phyloP scores from a whole-genome alignment of 306 rosid species.

The Ziziphus jujuba region DNA sequence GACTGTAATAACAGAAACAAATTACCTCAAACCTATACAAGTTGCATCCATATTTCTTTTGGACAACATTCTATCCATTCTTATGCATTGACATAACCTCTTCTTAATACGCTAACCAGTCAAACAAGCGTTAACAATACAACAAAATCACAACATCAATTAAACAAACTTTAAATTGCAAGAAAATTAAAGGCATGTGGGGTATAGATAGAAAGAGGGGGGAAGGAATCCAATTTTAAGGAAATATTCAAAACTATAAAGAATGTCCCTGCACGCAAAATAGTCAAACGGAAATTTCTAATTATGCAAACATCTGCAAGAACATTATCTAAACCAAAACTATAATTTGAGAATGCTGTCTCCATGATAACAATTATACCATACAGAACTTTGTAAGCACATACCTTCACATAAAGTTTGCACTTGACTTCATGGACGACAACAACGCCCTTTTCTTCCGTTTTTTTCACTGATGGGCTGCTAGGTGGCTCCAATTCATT shows the following conservation, averaged over 20 bases:
- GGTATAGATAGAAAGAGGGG: too few species aligned
- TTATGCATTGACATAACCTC: too few species aligned
- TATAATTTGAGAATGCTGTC: conserved; percentile 6
- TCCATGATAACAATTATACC: background rate
- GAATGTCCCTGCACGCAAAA: background rate
- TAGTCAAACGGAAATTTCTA: background rate
- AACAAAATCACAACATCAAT: too few species aligned
- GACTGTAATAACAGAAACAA: too few species aligned
- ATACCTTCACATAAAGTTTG: conserved; percentile 94
- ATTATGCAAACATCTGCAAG: background rate
- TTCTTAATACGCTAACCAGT: too few species aligned
- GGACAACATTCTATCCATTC: too few species aligned
- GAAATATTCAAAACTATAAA: background rate
- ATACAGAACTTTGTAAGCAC: background rate
- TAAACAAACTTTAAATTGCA: too few species aligned
- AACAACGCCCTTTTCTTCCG: conserved; percentile 82
- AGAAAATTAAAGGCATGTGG: too few species aligned
- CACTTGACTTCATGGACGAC: conserved; percentile 96
- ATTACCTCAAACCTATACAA: too few species aligned
- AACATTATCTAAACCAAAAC: conserved; percentile 9
- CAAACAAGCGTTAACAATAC: too few species aligned
- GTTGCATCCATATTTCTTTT: too few species aligned
- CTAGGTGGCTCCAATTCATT: conserved; percentile 79
- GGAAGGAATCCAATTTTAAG: background rate
- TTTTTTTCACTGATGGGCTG: conserved; percentile 91